A percentile compares a stretch with the other conserved stretches of the same genome.
Evolutionary conservation across 2,329 filamentous ascomycete species (phyloP).

Genomic region (Fusarium albidum): DNA sequence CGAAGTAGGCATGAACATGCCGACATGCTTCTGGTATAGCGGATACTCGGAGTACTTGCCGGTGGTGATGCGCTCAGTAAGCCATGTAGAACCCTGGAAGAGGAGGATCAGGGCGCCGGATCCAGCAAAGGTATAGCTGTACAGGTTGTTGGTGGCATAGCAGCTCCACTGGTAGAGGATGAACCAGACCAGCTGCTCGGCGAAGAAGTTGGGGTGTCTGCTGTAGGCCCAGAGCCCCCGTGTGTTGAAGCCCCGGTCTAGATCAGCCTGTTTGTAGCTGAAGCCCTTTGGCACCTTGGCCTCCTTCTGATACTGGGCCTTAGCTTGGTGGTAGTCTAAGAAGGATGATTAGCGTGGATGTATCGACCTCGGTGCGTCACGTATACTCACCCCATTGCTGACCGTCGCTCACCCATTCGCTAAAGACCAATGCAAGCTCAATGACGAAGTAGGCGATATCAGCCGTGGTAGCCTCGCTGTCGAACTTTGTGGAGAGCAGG

Average conservation of each 20-base stretch:
- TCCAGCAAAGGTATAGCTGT: slow-evolving; percentile 82
- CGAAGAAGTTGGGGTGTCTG: slow-evolving; percentile 93
- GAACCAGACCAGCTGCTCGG: slow-evolving; percentile 92
- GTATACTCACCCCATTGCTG: slow-evolving; percentile 81
- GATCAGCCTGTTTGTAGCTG: slow-evolving; percentile 72
- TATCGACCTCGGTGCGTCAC: not conserved
- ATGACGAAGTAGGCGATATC: slow-evolving; percentile 59
- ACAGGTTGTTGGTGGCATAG: slow-evolving; percentile 72
- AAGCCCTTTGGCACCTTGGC: slow-evolving; percentile 25
- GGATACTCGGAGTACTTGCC: slow-evolving; percentile 89
- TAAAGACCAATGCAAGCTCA: slow-evolving; percentile 60
- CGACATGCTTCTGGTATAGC: slow-evolving; percentile 83
- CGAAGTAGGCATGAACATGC: slow-evolving; percentile 78
- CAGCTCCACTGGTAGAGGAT: slow-evolving; percentile 88
- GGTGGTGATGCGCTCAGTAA: slow-evolving; percentile 84
- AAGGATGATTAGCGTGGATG: slow-evolving; percentile 7
- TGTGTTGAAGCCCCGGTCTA: slow-evolving; percentile 89
- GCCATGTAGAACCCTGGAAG: slow-evolving; percentile 88
- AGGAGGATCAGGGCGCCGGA: slow-evolving; percentile 75
- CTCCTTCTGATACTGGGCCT: slow-evolving; percentile 75
- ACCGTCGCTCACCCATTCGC: slow-evolving; percentile 86
- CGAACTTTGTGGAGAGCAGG: slow-evolving; percentile 73
- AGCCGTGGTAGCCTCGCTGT: slow-evolving; percentile 53
- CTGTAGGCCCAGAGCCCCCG: slow-evolving; percentile 87
- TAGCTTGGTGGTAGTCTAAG: slow-evolving; percentile 80